phyloP scores from a whole-genome alignment of 1,284 basidiomycete genomes.

The Trametes pubescens region DNA sequence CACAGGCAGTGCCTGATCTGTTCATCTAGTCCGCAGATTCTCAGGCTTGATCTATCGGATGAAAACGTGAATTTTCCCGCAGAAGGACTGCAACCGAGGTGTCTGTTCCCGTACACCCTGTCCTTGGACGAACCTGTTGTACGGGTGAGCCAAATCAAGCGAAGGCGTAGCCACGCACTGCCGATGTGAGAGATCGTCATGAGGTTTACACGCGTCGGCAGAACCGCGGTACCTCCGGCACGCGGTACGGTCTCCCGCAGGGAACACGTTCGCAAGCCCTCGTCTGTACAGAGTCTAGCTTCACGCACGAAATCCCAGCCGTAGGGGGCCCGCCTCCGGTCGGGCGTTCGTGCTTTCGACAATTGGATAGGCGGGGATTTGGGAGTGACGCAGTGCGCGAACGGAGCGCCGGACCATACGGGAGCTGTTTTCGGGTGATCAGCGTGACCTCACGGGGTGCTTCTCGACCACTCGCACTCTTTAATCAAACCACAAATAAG shows the following conservation, averaged over 20 bases:
- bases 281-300: background rate
- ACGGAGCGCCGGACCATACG: slow-evolving; percentile 1
- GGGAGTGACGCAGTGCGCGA: background rate
- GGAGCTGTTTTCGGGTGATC: slow-evolving; percentile 2
- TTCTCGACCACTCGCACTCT: slow-evolving; percentile 1
- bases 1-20: background rate
- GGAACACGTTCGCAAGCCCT: background rate
- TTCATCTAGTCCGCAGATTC: background rate
- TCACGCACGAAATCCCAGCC: background rate
- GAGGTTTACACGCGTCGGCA: background rate
- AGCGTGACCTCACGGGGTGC: slow-evolving; percentile 3
- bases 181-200: background rate
- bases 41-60: background rate
- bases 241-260: background rate
- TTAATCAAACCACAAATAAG: slow-evolving; percentile 20
- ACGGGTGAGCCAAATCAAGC: background rate
- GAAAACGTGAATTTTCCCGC: background rate
- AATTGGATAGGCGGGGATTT: background rate
- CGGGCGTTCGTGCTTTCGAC: background rate
- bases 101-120: background rate
- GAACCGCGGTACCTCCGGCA: background rate
- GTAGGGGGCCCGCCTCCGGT: background rate
- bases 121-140: background rate
- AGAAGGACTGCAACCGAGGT: background rate
- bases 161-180: background rate